Conservation (phyloP, 2,329 filamentous ascomycete genomes). For the Pseudocercospora cruenta region DNA sequence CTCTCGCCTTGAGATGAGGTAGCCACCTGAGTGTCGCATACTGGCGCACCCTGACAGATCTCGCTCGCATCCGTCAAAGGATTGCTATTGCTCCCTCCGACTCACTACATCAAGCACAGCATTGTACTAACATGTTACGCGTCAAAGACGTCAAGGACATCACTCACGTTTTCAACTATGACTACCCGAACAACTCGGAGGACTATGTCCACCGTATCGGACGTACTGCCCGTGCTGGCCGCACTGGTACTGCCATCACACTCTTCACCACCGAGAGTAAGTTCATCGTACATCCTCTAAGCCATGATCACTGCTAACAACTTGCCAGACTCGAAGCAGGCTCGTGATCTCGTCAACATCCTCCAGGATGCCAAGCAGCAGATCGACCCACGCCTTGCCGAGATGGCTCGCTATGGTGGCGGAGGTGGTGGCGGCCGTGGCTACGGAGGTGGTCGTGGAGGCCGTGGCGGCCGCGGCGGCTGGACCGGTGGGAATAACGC, state of each 20-base stretch:
- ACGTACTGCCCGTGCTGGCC: constrained; percentile 74
- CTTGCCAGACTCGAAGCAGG: constrained; percentile 60
- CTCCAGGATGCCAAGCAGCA: constrained; percentile 97
- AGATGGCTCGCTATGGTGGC: constrained; percentile 93
- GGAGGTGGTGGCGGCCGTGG: constrained; percentile 70
- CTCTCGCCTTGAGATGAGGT: constrained; percentile 25
- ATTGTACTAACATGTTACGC: constrained; percentile 53
- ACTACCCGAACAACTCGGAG: constrained; percentile 92
- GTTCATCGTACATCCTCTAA: constrained; percentile 41
- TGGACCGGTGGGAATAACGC: constrained; percentile 63
- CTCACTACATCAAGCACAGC: constrained; percentile 38
- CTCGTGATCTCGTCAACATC: constrained; percentile 91
- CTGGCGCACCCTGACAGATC: constrained; percentile 39
- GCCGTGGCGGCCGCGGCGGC: constrained; percentile 40
- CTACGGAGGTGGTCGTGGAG: constrained; percentile 50
- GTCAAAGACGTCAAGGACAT: constrained; percentile 99
- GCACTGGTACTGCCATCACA: constrained; percentile 93
- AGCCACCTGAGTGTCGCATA: constrained; percentile 35
- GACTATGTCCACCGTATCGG: constrained; percentile 72
- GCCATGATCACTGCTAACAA: constrained; percentile 39
- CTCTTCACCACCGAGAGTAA: constrained; percentile 99
- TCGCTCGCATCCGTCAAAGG: constrained; percentile 57
- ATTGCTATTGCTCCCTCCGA: constrained; percentile 49
- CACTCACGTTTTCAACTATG: constrained; percentile 99
- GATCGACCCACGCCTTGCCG: constrained; percentile 90